Conservation (phyloP, 306 rosid species). For the Chamaecrista fasciculata region DNA sequence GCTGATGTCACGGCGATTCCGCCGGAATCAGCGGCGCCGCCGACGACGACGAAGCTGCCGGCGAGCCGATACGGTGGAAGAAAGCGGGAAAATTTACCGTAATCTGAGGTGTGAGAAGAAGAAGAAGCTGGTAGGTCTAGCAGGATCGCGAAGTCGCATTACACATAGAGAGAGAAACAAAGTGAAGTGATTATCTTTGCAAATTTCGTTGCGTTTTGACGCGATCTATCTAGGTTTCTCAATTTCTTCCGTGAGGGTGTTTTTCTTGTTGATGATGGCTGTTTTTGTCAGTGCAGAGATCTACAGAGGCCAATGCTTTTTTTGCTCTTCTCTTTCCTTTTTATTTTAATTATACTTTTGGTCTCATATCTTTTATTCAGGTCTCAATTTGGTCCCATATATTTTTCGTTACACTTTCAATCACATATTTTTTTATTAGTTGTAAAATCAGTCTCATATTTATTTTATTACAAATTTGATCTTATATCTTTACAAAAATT, state of each 20-base stretch:
- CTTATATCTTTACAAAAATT: no score
- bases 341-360: no score
- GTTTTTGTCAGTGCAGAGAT: slow-evolving; percentile 6
- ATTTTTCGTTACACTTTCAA: no score
- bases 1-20: background rate
- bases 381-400: no score
- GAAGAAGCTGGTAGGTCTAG: background rate
- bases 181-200: slow-evolving; percentile 3
- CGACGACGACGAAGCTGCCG: slow-evolving; percentile 10
- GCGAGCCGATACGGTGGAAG: slow-evolving; percentile 9
- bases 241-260: background rate
- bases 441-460: no score
- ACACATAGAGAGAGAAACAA: slow-evolving; percentile 21
- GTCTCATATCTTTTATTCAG: no score
- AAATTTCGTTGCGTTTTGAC: background rate
- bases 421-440: no score
- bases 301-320: background rate
- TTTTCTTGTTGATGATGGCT: background rate
- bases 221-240: slow-evolving; percentile 44
- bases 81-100: slow-evolving; percentile 4
- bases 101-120: slow-evolving; percentile 13
- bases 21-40: slow-evolving; percentile 1
- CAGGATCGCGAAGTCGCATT: slow-evolving; percentile 7
- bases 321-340: no score
- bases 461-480: no score